These are phyloP conservation scores for Solanum tarijense DNA, from an alignment of 257 asterid genomes.

Conservation along the genomic window DNA sequence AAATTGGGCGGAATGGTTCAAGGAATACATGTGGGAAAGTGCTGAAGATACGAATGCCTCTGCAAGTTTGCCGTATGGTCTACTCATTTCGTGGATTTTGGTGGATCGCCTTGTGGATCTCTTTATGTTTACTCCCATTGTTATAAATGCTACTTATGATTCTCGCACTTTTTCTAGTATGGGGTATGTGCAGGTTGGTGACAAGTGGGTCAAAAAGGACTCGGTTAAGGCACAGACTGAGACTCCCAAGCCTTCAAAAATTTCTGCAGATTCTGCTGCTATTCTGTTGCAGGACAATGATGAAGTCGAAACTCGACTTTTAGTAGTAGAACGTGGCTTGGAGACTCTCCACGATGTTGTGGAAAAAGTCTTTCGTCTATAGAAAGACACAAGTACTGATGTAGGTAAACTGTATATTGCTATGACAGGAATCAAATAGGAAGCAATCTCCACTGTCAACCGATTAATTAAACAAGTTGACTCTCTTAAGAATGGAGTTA, in stretches of 20 bases:
- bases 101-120: background rate
- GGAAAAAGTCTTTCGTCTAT: no score
- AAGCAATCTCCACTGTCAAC: background rate
- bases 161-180: no score
- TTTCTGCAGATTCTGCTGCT: rapidly evolving
- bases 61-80: background rate
- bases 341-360: background rate
- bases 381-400: background rate
- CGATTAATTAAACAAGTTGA: background rate
- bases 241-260: background rate
- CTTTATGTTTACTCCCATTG: background rate
- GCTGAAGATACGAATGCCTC: background rate
- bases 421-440: background rate
- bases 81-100: no score
- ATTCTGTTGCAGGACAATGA: background rate
- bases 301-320: no score
- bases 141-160: no score
- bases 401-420: background rate
- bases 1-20: background rate
- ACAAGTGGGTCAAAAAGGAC: no score
- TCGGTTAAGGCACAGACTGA: rapidly evolving
- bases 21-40: no score
- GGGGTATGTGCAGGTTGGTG: background rate
- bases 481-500: no score
- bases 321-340: no score